These are phyloP conservation scores for Jackrogersella multiformis DNA, from an alignment of 495 filamentous ascomycete species.

Conservation along the genomic window DNA sequence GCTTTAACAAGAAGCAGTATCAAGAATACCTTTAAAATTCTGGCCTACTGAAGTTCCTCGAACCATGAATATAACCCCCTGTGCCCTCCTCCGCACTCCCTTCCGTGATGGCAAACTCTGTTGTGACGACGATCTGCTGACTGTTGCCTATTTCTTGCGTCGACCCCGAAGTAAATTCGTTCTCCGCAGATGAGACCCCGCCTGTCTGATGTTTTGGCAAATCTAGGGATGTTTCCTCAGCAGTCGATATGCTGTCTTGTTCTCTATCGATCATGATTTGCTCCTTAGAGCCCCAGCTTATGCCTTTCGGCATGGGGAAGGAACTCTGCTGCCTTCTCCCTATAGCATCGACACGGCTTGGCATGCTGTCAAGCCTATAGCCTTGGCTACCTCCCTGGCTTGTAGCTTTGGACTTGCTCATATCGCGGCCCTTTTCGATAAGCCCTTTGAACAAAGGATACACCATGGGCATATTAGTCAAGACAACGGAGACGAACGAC, in stretches of 20 bases:
- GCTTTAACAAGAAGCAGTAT: neutral
- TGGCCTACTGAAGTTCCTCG: neutral
- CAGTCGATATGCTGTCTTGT: neutral
- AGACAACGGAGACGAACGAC: conserved; percentile 68
- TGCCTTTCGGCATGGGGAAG: conserved; percentile 52
- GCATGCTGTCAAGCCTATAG: conserved; percentile 36
- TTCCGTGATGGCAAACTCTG: conserved; percentile 34
- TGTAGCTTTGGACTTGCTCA: conserved; percentile 7
- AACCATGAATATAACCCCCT: too few species aligned
- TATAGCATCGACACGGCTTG: conserved; percentile 27
- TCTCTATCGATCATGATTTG: conserved; percentile 45
- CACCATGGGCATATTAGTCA: conserved; percentile 69
- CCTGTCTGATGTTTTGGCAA: conserved; percentile 7
- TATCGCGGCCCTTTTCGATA: conserved; percentile 46
- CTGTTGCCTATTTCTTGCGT: neutral
- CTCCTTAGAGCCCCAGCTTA: conserved; percentile 53
- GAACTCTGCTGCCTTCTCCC: conserved; percentile 55
- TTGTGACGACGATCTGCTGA: conserved; percentile 31
- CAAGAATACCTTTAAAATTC: neutral
- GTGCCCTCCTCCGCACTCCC: too few species aligned
- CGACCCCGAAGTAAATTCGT: neutral
- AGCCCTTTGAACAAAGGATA: conserved; percentile 56
- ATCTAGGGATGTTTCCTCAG: conserved; percentile 11
- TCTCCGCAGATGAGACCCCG: conserved; percentile 4
- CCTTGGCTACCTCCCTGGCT: conserved; percentile 27